Conservation (phyloP, 768 basidiomycete species). For the Macrolepiota fuliginosa region DNA sequence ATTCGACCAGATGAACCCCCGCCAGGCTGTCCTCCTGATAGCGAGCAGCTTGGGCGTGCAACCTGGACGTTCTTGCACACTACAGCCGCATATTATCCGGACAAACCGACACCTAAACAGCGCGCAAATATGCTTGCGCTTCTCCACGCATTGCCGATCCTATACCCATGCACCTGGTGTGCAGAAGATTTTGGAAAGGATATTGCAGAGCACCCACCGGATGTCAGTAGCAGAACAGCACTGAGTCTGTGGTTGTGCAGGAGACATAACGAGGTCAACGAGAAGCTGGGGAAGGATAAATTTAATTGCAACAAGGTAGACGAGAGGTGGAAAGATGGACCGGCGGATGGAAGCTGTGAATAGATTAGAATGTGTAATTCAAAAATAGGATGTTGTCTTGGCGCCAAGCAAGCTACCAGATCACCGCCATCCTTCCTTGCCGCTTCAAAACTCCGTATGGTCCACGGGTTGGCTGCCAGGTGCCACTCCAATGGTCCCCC, state of each 20-base stretch:
- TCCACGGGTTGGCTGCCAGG: no score
- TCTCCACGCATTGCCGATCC: constrained; percentile 68
- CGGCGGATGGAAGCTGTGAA: constrained; percentile 85
- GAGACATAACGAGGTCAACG: constrained; percentile 91
- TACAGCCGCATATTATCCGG: constrained; percentile 93
- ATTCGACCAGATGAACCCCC: constrained; percentile 38
- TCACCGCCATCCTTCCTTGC: neutral
- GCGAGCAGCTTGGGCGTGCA: constrained; percentile 83
- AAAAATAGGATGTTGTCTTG: neutral
- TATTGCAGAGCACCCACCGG: constrained; percentile 65
- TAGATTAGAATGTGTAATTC: constrained; percentile 29
- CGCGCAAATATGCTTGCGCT: constrained; percentile 83
- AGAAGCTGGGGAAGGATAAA: constrained; percentile 73
- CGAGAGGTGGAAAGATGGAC: constrained; percentile 93
- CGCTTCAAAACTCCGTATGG: neutral
- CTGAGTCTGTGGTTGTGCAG: constrained; percentile 88
- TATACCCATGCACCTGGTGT: constrained; percentile 90
- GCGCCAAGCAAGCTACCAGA: neutral
- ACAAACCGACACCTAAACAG: constrained; percentile 70
- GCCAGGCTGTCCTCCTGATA: constrained; percentile 84
- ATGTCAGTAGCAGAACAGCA: constrained; percentile 66
- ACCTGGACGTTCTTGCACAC: constrained; percentile 98
- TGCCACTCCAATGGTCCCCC: neutral
- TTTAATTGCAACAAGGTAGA: constrained; percentile 85
- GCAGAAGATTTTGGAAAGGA: constrained; percentile 78